Evolutionary conservation across 1,284 basidiomycete genomes (phyloP), one percentile per base, ranked within the genome.

Genomic region (Naganishia liquefaciens): DNA sequence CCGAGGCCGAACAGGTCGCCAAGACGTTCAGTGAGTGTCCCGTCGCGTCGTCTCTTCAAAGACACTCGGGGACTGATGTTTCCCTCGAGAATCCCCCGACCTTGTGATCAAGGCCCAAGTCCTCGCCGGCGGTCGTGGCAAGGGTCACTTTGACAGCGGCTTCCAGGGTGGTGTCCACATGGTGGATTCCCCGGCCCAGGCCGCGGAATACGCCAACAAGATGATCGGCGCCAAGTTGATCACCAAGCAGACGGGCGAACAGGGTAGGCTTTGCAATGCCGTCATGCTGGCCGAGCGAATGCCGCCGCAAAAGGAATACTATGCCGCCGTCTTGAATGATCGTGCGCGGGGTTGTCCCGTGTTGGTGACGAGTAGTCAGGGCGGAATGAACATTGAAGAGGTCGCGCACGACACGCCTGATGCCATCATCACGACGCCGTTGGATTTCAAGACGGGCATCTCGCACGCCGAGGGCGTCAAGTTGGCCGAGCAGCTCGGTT

Each of bases 361-460:
- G 28, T 85, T 99, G 63, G 93, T 99, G 68, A 90, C 90, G 25
- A 99, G 96, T 47, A 85, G 86, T 62, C 93, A 98, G 78, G 92
- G 92, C 67, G 92, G 92, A 65, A 95, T 95, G 91, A 96, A 93
- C 83, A 99, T 99, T 76, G 96, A 99, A 80, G 96, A 99, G 75
- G 96, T 99, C 55, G 96, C 96, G n/a, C 91, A 91, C 57, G 93
- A 97, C 74, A 92, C 94, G 75, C 96, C 96, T 42, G 83, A 84
- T 51, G 92, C 96, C 39, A 99, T 99, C 79, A 93, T 99, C 77
- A 98, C 95, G 61, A 94, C 91, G 15, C 90, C 91, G 52, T 93
- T 99, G 75, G 83, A 90, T 80, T 93, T 91, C 73, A 83, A 89
- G 68, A 89, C 87, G 30, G 96, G 96, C 28, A 83, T 99, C 53